phyloP scores from a whole-genome alignment of 768 basidiomycete genomes.

The Pleurotus platypus region DNA sequence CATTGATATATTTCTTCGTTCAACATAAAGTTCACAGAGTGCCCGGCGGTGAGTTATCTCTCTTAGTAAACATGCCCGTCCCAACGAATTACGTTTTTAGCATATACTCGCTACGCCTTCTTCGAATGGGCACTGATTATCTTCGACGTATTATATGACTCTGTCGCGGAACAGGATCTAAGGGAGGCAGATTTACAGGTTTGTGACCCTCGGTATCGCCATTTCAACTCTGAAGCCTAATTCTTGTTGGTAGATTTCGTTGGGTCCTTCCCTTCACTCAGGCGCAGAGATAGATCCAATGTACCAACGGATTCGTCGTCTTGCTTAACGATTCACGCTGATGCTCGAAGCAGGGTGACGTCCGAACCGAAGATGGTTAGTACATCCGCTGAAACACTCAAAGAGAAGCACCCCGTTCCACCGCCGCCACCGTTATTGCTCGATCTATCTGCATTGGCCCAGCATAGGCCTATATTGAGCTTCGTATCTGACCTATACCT shows the following conservation, averaged over 20 bases:
- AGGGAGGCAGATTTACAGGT: constrained; percentile 51
- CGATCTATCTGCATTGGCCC: not conserved
- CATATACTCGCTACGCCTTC: constrained; percentile 83
- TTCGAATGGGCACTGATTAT: constrained; percentile 86
- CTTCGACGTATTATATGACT: constrained; percentile 71
- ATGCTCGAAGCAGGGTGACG: not conserved
- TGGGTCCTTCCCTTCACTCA: constrained; percentile 14
- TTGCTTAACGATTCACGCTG: constrained; percentile 23
- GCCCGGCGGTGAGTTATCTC: constrained; percentile 62
- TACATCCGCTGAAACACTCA: not conserved
- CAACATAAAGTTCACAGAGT: constrained; percentile 79
- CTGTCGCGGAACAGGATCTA: constrained; percentile 61
- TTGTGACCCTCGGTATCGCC: constrained; percentile 13
- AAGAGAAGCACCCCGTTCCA: not conserved
- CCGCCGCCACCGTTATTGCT: not conserved
- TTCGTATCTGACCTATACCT: constrained; percentile 49
- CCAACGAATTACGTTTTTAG: constrained; percentile 30
- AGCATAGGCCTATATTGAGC: constrained; percentile 16
- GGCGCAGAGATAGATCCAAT: constrained; percentile 27
- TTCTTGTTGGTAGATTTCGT: constrained; percentile 10
- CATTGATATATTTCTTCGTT: constrained; percentile 80
- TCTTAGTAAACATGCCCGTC: not conserved
- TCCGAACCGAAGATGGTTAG: not conserved
- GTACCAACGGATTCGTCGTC: constrained; percentile 42
- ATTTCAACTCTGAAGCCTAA: not conserved